Evolutionary conservation across 2,329 filamentous ascomycete genomes (phyloP).

Genomic region (Paramyrothecium roridum): DNA sequence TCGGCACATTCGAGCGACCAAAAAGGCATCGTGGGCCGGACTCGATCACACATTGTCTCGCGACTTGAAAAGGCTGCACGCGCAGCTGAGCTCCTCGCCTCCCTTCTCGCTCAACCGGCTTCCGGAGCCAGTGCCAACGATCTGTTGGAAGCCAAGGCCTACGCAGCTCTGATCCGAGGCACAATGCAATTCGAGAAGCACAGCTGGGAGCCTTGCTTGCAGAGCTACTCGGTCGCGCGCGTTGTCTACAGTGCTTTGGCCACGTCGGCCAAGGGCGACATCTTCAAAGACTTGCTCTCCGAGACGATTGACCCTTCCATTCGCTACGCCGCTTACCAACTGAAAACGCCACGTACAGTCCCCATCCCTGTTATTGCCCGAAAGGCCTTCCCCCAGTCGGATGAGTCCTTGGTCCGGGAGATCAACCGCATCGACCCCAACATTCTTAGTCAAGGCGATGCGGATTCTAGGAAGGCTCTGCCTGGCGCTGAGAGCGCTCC

Average conservation of each 20-base stretch:
- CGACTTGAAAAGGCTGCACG: slow-evolving; percentile 76
- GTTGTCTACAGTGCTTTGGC: slow-evolving; percentile 80
- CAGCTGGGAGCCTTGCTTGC: slow-evolving; percentile 76
- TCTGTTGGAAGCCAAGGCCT: slow-evolving; percentile 81
- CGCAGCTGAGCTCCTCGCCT: slow-evolving; percentile 65
- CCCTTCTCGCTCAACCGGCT: slow-evolving; percentile 60
- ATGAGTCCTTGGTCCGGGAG: slow-evolving; percentile 58
- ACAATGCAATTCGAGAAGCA: slow-evolving; percentile 83
- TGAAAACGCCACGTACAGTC: slow-evolving; percentile 81
- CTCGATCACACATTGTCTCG: slow-evolving; percentile 85
- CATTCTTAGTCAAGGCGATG: slow-evolving; percentile 55
- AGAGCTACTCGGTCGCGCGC: slow-evolving; percentile 70
- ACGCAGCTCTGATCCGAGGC: slow-evolving; percentile 73
- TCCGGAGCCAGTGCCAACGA: slow-evolving; percentile 68
- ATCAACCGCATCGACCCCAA: slow-evolving; percentile 69
- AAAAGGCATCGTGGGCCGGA: slow-evolving; percentile 74
- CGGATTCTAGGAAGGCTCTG: slow-evolving; percentile 46
- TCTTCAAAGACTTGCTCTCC: slow-evolving; percentile 81
- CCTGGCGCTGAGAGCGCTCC: slow-evolving; percentile 56
- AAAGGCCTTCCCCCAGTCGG: slow-evolving; percentile 69
- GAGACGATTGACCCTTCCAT: slow-evolving; percentile 90
- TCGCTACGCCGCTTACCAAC: slow-evolving; percentile 89
- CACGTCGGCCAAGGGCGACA: slow-evolving; percentile 58
- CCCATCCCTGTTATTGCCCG: slow-evolving; percentile 76
- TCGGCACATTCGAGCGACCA: slow-evolving; percentile 74